Evolutionary conservation across 495 filamentous ascomycete species (phyloP), one percentile per base, ranked within the genome.

Genomic region (Lasiosphaeria hispida): DNA sequence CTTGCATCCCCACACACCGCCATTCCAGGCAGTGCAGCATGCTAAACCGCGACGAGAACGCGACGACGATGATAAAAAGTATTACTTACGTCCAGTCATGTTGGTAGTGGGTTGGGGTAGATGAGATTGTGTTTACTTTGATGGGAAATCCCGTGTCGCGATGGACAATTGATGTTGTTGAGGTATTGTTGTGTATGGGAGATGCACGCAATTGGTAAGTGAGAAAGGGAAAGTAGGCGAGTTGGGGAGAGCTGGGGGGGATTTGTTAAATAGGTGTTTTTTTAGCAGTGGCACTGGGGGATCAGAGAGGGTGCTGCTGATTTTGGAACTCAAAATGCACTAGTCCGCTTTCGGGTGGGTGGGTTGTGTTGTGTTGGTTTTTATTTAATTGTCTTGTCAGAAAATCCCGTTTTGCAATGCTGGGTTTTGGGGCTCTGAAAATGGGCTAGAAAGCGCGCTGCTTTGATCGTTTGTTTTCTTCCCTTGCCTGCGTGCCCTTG

Each of bases 61-160:
- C 33, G 55, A 57, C 59, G 35, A 53, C 53, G 60, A 63, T 34
- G 47, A 63, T 10, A 38, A 64, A 41, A 49, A 47, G 54, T 41
- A 64, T 54, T 92, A 69, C 91, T 90, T 83, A 96, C 91, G 91
- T 89, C 91, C 91, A 90, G 91, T 92, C 91, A 96, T 96, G 62
- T 75, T 90, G 83, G 72, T 68, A 61, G 66, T 73, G 55, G 70
- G 55, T 61, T 55, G 59, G 63, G 59, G 48, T 38, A 42, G 58
- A 63, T 71, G 58, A 68, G 60, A 59, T 53, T 48, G 58, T 66
- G 64, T 70, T 62, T 62, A 56, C 30, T 58, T 13, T 48, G 70
- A 74, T 72, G 66, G 41, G 64, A 63, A 62, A 39, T 15, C 18
- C 41, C 33, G 17, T 52, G 63, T 63, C 64, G 53, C 47, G 45